phyloP scores from a whole-genome alignment of 805 yeast genomes.

The Candida lessepsii region DNA sequence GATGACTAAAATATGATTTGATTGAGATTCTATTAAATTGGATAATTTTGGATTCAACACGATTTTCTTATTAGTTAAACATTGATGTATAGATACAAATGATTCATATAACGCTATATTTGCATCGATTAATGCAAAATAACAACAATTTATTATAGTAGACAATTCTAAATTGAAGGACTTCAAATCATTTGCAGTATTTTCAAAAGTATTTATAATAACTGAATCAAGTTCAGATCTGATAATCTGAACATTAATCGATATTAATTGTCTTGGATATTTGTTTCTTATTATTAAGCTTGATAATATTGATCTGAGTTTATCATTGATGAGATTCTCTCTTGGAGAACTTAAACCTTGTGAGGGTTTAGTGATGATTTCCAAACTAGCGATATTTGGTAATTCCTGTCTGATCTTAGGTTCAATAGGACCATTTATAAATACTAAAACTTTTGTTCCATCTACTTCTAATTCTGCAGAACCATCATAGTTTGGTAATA shows the following conservation, averaged over 20 bases:
- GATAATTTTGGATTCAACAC: constrained; percentile 46
- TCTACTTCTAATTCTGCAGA: constrained; percentile 60
- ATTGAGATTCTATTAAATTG: constrained; percentile 43
- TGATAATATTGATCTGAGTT: constrained; percentile 59
- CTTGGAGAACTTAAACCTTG: constrained; percentile 72
- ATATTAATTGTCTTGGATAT: constrained; percentile 71
- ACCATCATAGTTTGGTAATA: constrained; percentile 72
- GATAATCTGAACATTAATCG: constrained; percentile 42
- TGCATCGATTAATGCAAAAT: constrained; percentile 76
- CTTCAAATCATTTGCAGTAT: constrained; percentile 52
- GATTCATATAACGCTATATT: constrained; percentile 68
- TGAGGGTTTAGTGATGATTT: constrained; percentile 75
- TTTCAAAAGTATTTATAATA: constrained; percentile 19
- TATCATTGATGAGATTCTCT: constrained; percentile 75
- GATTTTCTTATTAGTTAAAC: constrained; percentile 23
- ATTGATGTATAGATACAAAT: constrained; percentile 51
- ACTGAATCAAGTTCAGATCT: constrained; percentile 23
- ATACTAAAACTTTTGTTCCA: constrained; percentile 58
- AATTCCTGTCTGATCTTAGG: constrained; percentile 78
- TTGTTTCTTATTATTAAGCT: constrained; percentile 57
- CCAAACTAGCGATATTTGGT: constrained; percentile 76
- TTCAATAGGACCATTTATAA: constrained; percentile 92
- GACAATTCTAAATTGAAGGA: constrained; percentile 39
- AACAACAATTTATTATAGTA: constrained; percentile 58
- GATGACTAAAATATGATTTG: constrained; percentile 68